These are phyloP conservation scores for Euphrasia confusa DNA, from an alignment of 257 asterid species.

Conservation along the genomic window DNA sequence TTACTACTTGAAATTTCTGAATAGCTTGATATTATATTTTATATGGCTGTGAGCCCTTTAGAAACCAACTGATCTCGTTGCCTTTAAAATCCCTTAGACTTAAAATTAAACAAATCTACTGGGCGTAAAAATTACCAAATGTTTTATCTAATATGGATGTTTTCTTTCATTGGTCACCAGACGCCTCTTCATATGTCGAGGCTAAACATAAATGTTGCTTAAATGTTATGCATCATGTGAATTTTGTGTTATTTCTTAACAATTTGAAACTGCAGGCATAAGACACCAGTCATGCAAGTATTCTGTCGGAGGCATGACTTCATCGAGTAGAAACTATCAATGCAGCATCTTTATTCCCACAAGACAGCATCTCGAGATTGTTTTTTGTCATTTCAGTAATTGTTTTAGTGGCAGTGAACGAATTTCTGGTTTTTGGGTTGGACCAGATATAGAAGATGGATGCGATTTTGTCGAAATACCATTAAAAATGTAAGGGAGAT, in stretches of 20 bases:
- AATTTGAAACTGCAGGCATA: constrained; percentile 24
- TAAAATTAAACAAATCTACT: no score
- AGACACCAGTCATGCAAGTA: constrained; percentile 19
- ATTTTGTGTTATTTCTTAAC: constrained; percentile 13
- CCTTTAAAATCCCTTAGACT: background rate
- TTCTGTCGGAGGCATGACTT: constrained; percentile 26
- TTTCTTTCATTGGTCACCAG: background rate
- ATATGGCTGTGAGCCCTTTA: background rate
- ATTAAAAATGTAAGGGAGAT: no score
- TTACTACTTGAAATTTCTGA: background rate
- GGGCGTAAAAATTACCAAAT: background rate
- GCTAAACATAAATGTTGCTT: background rate
- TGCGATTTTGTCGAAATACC: constrained; percentile 76
- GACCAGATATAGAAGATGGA: constrained; percentile 77
- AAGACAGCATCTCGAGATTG: constrained; percentile 28
- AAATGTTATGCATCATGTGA: background rate
- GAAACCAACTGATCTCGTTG: background rate
- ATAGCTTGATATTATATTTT: background rate
- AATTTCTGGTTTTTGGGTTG: constrained; percentile 68
- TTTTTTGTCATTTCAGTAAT: constrained; percentile 14
- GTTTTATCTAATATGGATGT: background rate
- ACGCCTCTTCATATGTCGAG: background rate
- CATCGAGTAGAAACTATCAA: constrained; percentile 23
- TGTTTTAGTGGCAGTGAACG: constrained; percentile 20
- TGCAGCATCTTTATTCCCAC: constrained; percentile 21